A percentile compares a stretch with the other conserved stretches of the same genome.
Conservation (phyloP, 495 filamentous ascomycete species). For the Podospora comata region DNA sequence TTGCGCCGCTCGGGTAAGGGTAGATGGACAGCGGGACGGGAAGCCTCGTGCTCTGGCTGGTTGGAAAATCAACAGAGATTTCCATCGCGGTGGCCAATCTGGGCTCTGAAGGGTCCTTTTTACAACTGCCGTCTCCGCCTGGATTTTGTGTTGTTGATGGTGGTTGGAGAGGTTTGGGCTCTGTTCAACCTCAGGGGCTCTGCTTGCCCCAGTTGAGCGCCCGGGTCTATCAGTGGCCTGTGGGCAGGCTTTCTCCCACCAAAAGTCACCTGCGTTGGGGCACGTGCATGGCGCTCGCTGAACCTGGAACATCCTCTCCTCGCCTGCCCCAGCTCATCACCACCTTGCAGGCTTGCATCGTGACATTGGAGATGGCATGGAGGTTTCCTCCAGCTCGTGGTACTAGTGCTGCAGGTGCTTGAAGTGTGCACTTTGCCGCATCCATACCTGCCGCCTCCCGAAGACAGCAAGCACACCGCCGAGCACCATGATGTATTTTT, state of each 20-base stretch:
- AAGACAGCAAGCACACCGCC: neutral
- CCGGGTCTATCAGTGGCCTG: neutral
- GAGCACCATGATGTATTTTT: neutral
- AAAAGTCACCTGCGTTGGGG: neutral
- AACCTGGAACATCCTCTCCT: neutral
- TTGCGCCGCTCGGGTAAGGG: neutral
- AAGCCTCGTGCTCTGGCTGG: neutral
- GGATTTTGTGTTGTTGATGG: neutral
- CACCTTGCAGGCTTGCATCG: neutral
- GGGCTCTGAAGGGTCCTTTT: neutral
- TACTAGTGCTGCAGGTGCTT: neutral
- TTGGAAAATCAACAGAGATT: neutral
- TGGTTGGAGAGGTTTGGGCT: neutral
- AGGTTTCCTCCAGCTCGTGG: neutral
- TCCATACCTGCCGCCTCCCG: neutral
- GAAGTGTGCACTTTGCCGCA: neutral
- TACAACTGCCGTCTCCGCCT: neutral
- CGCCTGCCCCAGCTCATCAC: neutral
- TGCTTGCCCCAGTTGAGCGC: neutral
- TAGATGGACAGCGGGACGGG: neutral
- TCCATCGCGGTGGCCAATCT: neutral
- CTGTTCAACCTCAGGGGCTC: neutral
- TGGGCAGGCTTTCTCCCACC: neutral
- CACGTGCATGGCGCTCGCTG: neutral
- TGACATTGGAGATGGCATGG: neutral